Conservation (phyloP, 2,329 filamentous ascomycete species). For the Diaporthe vexans region DNA sequence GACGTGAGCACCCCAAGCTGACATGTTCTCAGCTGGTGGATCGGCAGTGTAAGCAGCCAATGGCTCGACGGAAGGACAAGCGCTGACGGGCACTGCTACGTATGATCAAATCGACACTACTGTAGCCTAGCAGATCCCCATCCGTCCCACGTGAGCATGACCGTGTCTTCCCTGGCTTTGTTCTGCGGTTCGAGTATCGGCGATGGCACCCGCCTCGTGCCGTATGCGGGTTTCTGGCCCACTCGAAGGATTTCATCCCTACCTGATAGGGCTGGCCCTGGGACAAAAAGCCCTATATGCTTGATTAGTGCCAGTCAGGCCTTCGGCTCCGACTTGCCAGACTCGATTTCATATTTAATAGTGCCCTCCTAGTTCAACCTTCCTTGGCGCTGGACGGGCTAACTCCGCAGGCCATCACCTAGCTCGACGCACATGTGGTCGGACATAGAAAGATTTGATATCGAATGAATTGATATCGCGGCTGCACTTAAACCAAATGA, state of each 20-base stretch:
- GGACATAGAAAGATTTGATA: not conserved
- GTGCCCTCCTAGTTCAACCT: not conserved
- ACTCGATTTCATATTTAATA: not conserved
- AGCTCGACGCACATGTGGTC: no score
- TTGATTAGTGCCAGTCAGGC: not conserved
- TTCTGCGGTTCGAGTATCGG: slow-evolving; percentile 5
- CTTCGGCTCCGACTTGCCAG: no score
- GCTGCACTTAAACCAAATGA: not conserved
- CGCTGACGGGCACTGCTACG: slow-evolving; percentile 15
- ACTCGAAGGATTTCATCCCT: not conserved
- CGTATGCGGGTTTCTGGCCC: not conserved
- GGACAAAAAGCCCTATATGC: not conserved
- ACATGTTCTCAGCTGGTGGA: slow-evolving; percentile 23
- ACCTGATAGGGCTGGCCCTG: not conserved
- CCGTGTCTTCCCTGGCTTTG: not conserved
- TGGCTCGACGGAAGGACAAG: not conserved
- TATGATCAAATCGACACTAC: slow-evolving; percentile 18
- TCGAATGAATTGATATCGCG: not conserved
- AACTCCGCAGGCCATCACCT: not conserved
- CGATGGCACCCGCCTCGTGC: not conserved
- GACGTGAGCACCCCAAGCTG: slow-evolving; percentile 15
- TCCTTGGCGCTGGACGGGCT: not conserved
- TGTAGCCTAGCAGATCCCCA: slow-evolving; percentile 1
- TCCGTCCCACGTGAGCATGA: not conserved
- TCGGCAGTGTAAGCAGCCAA: slow-evolving; percentile 7